phyloP scores from a whole-genome alignment of 148 eudicot genomes.

The Rhododendron vialii region DNA sequence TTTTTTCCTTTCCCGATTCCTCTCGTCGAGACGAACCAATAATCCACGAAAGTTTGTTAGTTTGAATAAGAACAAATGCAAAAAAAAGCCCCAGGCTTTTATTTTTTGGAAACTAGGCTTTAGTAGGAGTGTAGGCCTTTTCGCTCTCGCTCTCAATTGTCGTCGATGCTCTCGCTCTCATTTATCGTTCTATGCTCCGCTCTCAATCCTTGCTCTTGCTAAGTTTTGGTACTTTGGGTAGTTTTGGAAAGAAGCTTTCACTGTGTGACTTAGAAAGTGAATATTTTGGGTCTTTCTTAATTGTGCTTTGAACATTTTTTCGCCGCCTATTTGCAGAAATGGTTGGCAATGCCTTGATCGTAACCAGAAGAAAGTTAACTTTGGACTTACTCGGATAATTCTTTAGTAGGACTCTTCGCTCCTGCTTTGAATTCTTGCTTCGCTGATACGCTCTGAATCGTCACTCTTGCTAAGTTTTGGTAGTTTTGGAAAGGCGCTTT shows the following conservation, averaged over 20 bases:
- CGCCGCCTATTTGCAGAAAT: not conserved
- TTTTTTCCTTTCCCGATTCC: too few species aligned
- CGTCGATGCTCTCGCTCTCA: not conserved
- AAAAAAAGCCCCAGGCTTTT: too few species aligned
- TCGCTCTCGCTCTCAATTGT: not conserved
- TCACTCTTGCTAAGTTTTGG: not conserved
- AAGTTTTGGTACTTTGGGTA: not conserved
- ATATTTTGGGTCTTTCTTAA: not conserved
- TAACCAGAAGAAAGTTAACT: not conserved
- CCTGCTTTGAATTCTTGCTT: not conserved
- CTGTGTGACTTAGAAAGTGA: not conserved
- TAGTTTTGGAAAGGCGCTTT: not conserved
- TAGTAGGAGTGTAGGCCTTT: not conserved
- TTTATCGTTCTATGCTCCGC: not conserved
- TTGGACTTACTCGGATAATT: not conserved
- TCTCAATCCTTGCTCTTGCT: not conserved
- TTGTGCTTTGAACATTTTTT: not conserved
- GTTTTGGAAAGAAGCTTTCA: not conserved
- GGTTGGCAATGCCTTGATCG: not conserved
- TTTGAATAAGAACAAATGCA: too few species aligned
- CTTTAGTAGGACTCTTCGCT: not conserved
- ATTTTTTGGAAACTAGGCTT: too few species aligned
- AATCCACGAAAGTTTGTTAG: too few species aligned
- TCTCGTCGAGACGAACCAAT: too few species aligned
- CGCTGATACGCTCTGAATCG: not conserved